A percentile compares a stretch with the other conserved stretches of the same genome.
phyloP scores from a whole-genome alignment of 2,329 filamentous ascomycete genomes.

The Xylariales sp. region DNA sequence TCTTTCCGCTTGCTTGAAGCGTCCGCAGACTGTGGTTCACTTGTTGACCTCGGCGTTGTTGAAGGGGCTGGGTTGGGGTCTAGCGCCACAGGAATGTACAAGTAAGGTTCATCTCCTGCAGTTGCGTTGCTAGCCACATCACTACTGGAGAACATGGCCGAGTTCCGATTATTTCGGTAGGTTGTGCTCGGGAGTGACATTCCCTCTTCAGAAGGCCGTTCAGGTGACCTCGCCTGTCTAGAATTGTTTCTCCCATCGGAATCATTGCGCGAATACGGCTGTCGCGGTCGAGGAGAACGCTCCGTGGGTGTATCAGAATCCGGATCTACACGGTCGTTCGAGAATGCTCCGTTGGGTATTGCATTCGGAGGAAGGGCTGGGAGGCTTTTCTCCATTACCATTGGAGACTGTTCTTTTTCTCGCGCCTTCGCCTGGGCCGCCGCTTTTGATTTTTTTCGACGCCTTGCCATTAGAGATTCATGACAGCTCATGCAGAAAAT shows the following conservation, averaged over 20 bases:
- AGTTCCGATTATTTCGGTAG: constrained; percentile 76
- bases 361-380: constrained; percentile 83
- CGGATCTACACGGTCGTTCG: constrained; percentile 52
- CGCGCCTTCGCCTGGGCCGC: constrained; percentile 55
- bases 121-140: constrained; percentile 34
- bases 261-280: constrained; percentile 46
- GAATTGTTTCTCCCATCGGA: constrained; percentile 52
- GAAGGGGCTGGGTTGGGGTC: constrained; percentile 62
- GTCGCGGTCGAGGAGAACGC: constrained; percentile 58
- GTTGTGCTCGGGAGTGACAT: constrained; percentile 69
- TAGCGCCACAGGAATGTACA: constrained; percentile 72
- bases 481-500: constrained; percentile 99
- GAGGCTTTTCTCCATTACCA: constrained; percentile 84
- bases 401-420: constrained; percentile 60
- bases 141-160: constrained; percentile 54
- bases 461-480: constrained; percentile 89
- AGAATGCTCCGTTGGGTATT: constrained; percentile 57
- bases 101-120: constrained; percentile 60
- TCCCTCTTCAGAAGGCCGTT: constrained; percentile 50
- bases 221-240: constrained; percentile 49
- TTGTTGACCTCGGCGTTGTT: constrained; percentile 49
- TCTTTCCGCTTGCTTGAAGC: constrained; percentile 41
- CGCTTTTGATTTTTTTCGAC: constrained; percentile 80
- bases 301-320: constrained; percentile 67
- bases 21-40: constrained; percentile 39